Base-by-base conservation (phyloP, 768 basidiomycete species). In the Filobasidium wieringae region DNA sequence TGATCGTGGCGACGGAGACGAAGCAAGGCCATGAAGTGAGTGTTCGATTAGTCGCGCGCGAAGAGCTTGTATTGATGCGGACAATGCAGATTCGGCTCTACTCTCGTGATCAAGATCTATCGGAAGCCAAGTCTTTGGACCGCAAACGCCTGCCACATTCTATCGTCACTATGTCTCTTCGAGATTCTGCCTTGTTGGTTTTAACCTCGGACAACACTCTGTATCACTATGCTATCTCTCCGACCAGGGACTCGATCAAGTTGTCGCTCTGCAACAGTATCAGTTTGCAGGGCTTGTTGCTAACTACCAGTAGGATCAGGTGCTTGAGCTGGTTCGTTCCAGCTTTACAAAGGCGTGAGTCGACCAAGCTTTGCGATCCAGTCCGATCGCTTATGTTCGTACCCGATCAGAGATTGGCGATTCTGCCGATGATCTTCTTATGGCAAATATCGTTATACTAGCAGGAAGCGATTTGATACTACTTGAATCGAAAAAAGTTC, bases 321-420 rank as follows among this genome's bases (percentile, higher is more conserved):
- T 86, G 86, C 64, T 75, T 97, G 69, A 95, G 92, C 72, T 99
- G 95, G 95, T 86, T 97, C 83, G 87, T 99, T 56, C 93, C 95
- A 0, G 78, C 79, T 58, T 82, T 85, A 9, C 93, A 97, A 72
- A 96, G 92, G 73, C 85, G 95, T 93, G 69, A 64, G 85, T 77
- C 15, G 4, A 56, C 51, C 52, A 60, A 63, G 65, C 41, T 24
- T 55, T 49, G n/a, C 50, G 24, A 4, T 4, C 15, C n/a, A 3
- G 1, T 15, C n/a, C 41, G 47, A 15, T 40, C 26, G 27, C 9
- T 53, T 15, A 6, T n/a, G 6, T 1, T 22, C 4, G 27, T 4
- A n/a, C 27, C 4, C 65, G 96, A 92, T 88, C 68, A 40, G 79
- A 96, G n/a, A n/a, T n/a, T 8, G 95, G 95, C 14, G 91, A 99